Evolutionary conservation across 352 stramenopile species (phyloP).

Genomic region (Globisporangium nodosum): DNA sequence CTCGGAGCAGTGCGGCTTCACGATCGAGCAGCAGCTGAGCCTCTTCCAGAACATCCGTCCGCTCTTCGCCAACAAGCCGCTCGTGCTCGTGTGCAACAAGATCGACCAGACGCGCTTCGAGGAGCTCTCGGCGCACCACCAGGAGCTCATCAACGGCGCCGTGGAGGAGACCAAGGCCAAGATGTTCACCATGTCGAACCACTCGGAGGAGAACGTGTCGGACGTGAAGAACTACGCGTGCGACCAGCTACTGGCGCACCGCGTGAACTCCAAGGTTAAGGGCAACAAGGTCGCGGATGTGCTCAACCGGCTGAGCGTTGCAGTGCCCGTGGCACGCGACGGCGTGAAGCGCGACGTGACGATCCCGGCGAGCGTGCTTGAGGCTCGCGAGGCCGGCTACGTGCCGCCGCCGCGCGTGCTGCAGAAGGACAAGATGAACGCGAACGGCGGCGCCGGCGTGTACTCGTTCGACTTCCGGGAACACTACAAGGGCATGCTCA

Average conservation of each 20-base stretch:
- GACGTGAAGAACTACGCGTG: slow-evolving; percentile 94
- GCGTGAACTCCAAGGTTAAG: slow-evolving; percentile 93
- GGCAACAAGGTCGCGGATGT: slow-evolving; percentile 96
- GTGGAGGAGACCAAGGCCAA: slow-evolving; percentile 80
- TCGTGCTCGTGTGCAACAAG: slow-evolving; percentile 99
- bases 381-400: slow-evolving; percentile 60
- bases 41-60: slow-evolving; percentile 98
- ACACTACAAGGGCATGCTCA: slow-evolving; percentile 95
- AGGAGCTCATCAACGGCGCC: slow-evolving; percentile 74
- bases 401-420: slow-evolving; percentile 35
- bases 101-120: slow-evolving; percentile 96
- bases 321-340: slow-evolving; percentile 92
- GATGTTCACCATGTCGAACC: slow-evolving; percentile 98
- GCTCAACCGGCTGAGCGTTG: slow-evolving; percentile 95
- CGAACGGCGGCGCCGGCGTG: slow-evolving; percentile 96
- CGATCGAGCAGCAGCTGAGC: slow-evolving; percentile 96
- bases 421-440: slow-evolving; percentile 88
- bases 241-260: slow-evolving; percentile 92
- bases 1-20: slow-evolving; percentile 99
- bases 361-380: slow-evolving; percentile 92
- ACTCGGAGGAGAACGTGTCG: slow-evolving; percentile 96
- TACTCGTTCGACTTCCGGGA: slow-evolving; percentile 97
- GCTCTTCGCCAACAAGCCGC: slow-evolving; percentile 99
- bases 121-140: slow-evolving; percentile 68
- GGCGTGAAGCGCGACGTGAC: slow-evolving; percentile 84